Conservation (phyloP, 2,329 filamentous ascomycete species). For the Talaromyces atroroseus region DNA sequence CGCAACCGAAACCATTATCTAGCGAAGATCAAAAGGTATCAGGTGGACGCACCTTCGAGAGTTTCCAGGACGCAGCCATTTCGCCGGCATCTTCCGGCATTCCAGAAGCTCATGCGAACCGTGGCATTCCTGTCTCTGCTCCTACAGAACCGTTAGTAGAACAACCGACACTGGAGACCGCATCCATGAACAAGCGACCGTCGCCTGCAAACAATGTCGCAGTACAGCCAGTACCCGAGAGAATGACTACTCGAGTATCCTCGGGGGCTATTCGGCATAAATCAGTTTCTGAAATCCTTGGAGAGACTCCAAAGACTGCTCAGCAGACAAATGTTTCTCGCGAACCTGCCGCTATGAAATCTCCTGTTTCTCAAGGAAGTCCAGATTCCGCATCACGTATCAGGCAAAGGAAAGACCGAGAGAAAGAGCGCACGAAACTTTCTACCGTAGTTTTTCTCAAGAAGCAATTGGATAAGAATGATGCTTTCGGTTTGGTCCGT, state of each 20-base stretch:
- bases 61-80: conserved; percentile 13
- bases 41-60: conserved; percentile 12
- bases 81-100: conserved; percentile 13
- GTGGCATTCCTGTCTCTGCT: neutral
- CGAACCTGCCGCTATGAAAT: conserved; percentile 18
- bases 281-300: conserved; percentile 67
- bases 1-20: conserved; percentile 11
- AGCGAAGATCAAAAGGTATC: conserved; percentile 19
- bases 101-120: conserved; percentile 9
- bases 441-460: conserved; percentile 77
- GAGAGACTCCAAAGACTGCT: conserved; percentile 47
- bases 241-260: conserved; percentile 64
- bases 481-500: conserved; percentile 32
- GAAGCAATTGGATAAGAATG: conserved; percentile 48
- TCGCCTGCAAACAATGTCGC: conserved; percentile 17
- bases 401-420: conserved; percentile 51
- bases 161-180: conserved; percentile 4
- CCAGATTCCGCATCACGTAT: conserved; percentile 33
- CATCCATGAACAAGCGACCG: conserved; percentile 21
- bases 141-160: conserved; percentile 9
- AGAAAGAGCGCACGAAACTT: conserved; percentile 57
- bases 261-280: conserved; percentile 67
- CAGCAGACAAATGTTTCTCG: conserved; percentile 23
- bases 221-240: conserved; percentile 39
- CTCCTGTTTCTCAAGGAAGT: conserved; percentile 18